phyloP scores from a whole-genome alignment of 192 early-diverging fungal genomes.

The Neocallimastix lanati region DNA sequence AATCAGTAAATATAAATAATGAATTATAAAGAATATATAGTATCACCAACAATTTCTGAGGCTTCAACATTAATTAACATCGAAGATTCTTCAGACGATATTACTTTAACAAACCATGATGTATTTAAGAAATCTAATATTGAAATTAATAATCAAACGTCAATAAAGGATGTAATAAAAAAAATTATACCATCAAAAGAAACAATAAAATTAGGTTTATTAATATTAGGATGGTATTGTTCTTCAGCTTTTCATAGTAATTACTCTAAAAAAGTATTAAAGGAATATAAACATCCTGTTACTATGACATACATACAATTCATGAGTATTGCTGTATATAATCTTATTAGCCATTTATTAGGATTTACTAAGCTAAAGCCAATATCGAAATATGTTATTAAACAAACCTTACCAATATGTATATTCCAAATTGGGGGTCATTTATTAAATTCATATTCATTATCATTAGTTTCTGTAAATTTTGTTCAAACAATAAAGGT shows the following conservation, averaged over 20 bases:
- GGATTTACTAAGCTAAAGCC: not conserved
- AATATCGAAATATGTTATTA: not conserved
- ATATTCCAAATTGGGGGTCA: constrained; percentile 73
- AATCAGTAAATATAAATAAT: too few relatives aligned
- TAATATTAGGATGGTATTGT: not conserved
- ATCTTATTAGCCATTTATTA: not conserved
- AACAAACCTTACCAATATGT: constrained; percentile 40
- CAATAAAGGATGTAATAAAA: not conserved
- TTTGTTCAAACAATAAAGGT: constrained; percentile 85
- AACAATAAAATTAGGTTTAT: not conserved
- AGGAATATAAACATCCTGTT: not conserved
- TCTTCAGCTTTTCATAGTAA: not conserved
- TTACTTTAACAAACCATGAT: too few relatives aligned
- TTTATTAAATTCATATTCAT: constrained; percentile 58
- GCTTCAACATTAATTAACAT: too few relatives aligned
- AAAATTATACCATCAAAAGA: not conserved
- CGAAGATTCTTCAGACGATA: too few relatives aligned
- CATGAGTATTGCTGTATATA: not conserved
- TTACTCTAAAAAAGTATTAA: not conserved
- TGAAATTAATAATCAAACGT: not conserved
- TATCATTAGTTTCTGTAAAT: constrained; percentile 57
- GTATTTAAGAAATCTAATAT: too few relatives aligned
- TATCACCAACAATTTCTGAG: too few relatives aligned
- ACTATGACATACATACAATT: not conserved
- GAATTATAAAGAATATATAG: too few relatives aligned